Conservation (phyloP, 2,329 filamentous ascomycete genomes). For the Scedosporium dehoogii region DNA sequence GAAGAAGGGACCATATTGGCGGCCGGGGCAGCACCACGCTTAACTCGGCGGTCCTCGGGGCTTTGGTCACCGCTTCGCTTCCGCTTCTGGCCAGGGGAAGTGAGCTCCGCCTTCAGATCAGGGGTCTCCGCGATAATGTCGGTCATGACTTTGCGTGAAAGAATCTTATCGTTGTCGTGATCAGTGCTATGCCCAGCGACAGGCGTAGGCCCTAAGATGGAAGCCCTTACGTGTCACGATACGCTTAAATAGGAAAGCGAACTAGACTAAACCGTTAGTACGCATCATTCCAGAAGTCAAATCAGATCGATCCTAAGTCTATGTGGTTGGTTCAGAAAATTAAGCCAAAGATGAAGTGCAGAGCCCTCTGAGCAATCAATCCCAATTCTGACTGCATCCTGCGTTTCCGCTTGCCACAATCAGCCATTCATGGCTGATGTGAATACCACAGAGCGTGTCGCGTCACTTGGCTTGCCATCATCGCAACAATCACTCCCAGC, state of each 20-base stretch:
- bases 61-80: slow-evolving; percentile 43
- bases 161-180: neutral
- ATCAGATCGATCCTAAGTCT: neutral
- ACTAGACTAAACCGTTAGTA: neutral
- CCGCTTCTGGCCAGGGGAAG: slow-evolving; percentile 40
- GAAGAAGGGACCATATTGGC: slow-evolving; percentile 6
- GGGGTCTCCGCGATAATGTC: slow-evolving; percentile 37
- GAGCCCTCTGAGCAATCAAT: neutral
- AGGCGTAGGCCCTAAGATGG: neutral
- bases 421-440: neutral
- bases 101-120: slow-evolving; percentile 27
- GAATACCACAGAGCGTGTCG: neutral
- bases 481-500: neutral
- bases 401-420: neutral
- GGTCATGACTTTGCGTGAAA: slow-evolving; percentile 28
- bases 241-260: slow-evolving; percentile 6
- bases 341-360: no score
- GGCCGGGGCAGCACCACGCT: slow-evolving; percentile 34
- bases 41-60: slow-evolving; percentile 38
- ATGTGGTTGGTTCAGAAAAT: neutral
- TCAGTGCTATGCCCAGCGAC: neutral
- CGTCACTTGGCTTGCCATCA: neutral
- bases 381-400: neutral
- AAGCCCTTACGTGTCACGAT: slow-evolving; percentile 8
- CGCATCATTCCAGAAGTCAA: neutral